Conservation (phyloP, 305 asterid species). For the Plantago rigida region DNA sequence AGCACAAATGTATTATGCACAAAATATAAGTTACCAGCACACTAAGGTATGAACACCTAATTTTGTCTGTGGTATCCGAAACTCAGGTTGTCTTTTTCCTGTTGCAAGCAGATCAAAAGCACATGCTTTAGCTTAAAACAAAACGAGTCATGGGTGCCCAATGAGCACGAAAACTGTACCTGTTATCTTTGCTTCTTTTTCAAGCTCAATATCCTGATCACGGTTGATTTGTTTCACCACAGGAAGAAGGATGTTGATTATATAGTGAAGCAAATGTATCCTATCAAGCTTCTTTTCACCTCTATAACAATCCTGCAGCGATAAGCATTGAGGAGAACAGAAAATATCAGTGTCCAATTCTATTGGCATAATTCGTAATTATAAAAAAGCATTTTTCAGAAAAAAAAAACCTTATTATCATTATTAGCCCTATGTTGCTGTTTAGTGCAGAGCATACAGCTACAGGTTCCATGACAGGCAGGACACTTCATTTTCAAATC, state of each 20-base stretch:
- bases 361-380: conserved; percentile 12
- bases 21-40: conserved; percentile 53
- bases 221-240: conserved; percentile 57
- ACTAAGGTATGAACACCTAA: conserved; percentile 29
- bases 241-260: conserved; percentile 67
- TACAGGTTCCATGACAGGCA: conserved; percentile 67
- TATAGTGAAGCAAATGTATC: conserved; percentile 57
- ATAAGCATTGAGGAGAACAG: conserved; percentile 20
- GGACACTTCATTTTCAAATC: conserved; percentile 73
- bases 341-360: conserved; percentile 22
- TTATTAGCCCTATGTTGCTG: conserved; percentile 31
- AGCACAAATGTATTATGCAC: conserved; percentile 19
- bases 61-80: conserved; percentile 49
- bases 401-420: conserved; percentile 50
- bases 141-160: conserved; percentile 8
- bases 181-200: conserved; percentile 54
- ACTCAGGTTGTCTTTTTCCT: conserved; percentile 50
- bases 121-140: conserved; percentile 21
- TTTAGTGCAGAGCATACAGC: conserved; percentile 61
- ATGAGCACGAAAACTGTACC: conserved; percentile 37
- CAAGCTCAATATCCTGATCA: conserved; percentile 59
- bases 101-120: conserved; percentile 23
- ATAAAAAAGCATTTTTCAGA: conserved; percentile 10
- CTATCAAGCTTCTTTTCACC: conserved; percentile 49
- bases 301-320: conserved; percentile 48